Percentiles rank a stretch among this genome's conserved stretches.
phyloP scores from a whole-genome alignment of 2,329 filamentous ascomycete genomes.

The Curvularia eragrostidis region DNA sequence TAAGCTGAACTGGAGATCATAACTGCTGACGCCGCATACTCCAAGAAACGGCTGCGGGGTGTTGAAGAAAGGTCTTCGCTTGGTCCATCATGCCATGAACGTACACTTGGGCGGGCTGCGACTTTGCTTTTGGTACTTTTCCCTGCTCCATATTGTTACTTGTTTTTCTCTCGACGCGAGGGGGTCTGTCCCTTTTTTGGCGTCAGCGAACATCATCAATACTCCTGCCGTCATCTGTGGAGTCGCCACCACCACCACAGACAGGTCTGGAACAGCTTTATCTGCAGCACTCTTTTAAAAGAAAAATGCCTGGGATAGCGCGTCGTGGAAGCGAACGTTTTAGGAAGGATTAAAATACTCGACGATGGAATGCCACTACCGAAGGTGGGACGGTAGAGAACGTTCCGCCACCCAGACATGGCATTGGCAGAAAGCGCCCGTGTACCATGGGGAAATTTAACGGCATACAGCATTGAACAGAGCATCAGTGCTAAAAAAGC shows the following conservation, averaged over 20 bases:
- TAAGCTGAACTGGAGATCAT: background rate
- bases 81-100: background rate
- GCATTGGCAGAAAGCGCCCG: background rate
- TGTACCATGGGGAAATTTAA: background rate
- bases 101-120: background rate
- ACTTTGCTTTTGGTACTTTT: background rate
- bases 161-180: conserved; percentile 1
- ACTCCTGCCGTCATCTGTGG: background rate
- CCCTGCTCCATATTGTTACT: background rate
- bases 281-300: background rate
- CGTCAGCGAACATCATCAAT: background rate
- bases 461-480: background rate
- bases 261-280: background rate
- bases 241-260: background rate
- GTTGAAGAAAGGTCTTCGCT: background rate
- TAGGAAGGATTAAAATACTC: background rate
- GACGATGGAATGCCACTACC: background rate
- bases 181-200: background rate
- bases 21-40: background rate
- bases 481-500: background rate
- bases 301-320: background rate
- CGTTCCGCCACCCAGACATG: background rate
- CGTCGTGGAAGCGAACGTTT: background rate
- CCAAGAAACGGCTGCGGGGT: no score
- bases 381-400: background rate